Percentiles rank a stretch among this genome's conserved stretches.
These are phyloP conservation scores for Nannizziopsis barbatae DNA, from an alignment of 2,329 filamentous ascomycete species.

Conservation along the genomic window DNA sequence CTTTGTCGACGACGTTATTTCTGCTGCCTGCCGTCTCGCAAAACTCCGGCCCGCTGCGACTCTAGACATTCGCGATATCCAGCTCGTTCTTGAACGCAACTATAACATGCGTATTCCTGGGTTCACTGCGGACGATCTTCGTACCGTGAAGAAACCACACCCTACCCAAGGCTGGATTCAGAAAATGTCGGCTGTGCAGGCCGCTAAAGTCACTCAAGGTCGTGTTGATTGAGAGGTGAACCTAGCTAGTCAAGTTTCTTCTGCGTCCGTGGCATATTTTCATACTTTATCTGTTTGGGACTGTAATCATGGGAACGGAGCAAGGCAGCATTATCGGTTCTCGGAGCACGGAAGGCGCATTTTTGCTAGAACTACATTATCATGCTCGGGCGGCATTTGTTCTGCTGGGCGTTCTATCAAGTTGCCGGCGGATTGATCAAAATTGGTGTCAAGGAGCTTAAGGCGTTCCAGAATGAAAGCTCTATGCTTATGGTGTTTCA, in stretches of 20 bases:
- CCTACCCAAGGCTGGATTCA: conserved; percentile 81
- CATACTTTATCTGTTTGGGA: too few species aligned
- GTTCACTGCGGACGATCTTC: conserved; percentile 85
- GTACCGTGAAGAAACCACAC: conserved; percentile 86
- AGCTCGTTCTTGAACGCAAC: conserved; percentile 69
- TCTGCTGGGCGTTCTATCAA: too few species aligned
- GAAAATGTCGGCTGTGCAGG: conserved; percentile 95
- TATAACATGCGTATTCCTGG: conserved; percentile 91
- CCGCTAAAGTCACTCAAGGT: conserved; percentile 59
- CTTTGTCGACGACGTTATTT: conserved; percentile 85
- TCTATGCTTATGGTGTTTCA: too few species aligned
- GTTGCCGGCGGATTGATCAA: too few species aligned
- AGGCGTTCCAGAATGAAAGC: too few species aligned
- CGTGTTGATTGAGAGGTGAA: conserved; percentile 26
- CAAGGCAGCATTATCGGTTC: too few species aligned
- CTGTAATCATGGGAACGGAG: too few species aligned
- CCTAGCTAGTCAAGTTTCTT: not conserved
- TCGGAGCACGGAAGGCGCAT: too few species aligned
- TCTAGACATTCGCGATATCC: conserved; percentile 77
- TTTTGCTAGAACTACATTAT: too few species aligned
- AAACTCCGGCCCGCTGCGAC: conserved; percentile 86
- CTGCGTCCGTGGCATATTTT: not conserved
- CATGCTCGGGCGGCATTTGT: too few species aligned
- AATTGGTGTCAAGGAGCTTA: too few species aligned
- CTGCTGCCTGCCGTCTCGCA: conserved; percentile 76